These are phyloP conservation scores for Cyclanthera cordifolia DNA, from an alignment of 306 rosid genomes.

Conservation along the genomic window DNA sequence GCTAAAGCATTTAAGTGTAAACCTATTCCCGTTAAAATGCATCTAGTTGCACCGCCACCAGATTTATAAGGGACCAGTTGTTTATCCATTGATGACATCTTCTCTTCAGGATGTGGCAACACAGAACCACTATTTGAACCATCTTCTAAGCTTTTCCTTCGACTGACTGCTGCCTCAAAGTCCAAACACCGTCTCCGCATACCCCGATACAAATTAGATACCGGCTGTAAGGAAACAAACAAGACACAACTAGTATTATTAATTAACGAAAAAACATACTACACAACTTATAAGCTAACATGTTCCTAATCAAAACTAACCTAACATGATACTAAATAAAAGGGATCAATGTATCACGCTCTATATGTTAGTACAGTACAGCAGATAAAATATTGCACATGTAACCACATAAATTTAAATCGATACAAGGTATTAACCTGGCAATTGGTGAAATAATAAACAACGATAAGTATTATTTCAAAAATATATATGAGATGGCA, in stretches of 20 bases:
- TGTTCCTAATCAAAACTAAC: no score
- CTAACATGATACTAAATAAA: not conserved
- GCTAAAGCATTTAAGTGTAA: conserved; percentile 77
- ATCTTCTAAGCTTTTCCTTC: conserved; percentile 36
- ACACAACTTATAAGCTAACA: not conserved
- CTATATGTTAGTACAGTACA: not conserved
- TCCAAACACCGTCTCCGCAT: conserved; percentile 76
- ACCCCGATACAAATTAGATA: conserved; percentile 46
- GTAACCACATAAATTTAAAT: not conserved
- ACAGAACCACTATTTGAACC: conserved; percentile 33
- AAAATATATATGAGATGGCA: no score
- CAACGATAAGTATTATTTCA: not conserved
- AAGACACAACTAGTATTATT: not conserved
- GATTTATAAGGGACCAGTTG: conserved; percentile 30
- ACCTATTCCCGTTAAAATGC: conserved; percentile 62
- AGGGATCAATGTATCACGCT: not conserved
- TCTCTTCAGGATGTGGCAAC: conserved; percentile 34
- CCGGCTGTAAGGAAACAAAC: conserved; percentile 34
- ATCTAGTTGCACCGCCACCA: conserved; percentile 30
- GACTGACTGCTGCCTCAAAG: conserved; percentile 55
- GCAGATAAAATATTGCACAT: not conserved
- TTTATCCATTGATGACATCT: conserved; percentile 26
- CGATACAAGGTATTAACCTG: not conserved
- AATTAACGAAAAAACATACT: not conserved
- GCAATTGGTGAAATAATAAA: not conserved